A percentile compares a stretch with the other conserved stretches of the same genome.
These are phyloP conservation scores for Forsythia viridissima DNA, from an alignment of 257 asterid species.

Conservation along the genomic window DNA sequence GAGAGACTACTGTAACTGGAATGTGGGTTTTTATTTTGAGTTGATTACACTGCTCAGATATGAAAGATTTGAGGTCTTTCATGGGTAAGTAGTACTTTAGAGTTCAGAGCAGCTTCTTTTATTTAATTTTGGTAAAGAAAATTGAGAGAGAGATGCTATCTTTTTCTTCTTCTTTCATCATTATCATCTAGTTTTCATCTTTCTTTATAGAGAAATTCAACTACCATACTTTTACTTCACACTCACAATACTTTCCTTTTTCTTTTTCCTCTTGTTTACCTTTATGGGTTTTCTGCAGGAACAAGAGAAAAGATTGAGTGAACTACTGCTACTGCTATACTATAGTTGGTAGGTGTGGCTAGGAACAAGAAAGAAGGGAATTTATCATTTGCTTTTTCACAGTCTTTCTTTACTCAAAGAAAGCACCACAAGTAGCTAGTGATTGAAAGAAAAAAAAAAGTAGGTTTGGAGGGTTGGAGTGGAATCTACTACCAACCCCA, in stretches of 20 bases:
- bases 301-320: conserved; percentile 42
- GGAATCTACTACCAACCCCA: conserved; percentile 50
- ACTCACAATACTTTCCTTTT: not conserved
- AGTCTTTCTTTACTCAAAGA: conserved; percentile 29
- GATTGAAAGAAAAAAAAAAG: conserved; percentile 21
- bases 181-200: conserved; percentile 10
- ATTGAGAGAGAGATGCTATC: conserved; percentile 14
- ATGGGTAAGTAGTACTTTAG: conserved; percentile 33
- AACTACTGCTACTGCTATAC: conserved; percentile 27
- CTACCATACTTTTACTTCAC: conserved; percentile 29
- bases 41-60: not conserved
- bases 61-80: conserved; percentile 33
- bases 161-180: not conserved
- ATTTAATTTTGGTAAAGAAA: conserved; percentile 16
- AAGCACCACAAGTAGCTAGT: conserved; percentile 13
- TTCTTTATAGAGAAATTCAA: conserved; percentile 46
- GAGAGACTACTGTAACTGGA: not conserved
- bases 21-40: conserved; percentile 19
- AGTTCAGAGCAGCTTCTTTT: conserved; percentile 17
- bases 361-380: conserved; percentile 29
- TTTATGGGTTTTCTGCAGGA: conserved; percentile 49
- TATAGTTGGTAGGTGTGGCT: conserved; percentile 26
- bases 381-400: conserved; percentile 23
- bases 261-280: not conserved
- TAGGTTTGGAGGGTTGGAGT: conserved; percentile 45